Evolutionary conservation across 2,329 filamentous ascomycete genomes (phyloP), one percentile per base, ranked within the genome.

Genomic region (Pseudogymnoascus sp.): DNA sequence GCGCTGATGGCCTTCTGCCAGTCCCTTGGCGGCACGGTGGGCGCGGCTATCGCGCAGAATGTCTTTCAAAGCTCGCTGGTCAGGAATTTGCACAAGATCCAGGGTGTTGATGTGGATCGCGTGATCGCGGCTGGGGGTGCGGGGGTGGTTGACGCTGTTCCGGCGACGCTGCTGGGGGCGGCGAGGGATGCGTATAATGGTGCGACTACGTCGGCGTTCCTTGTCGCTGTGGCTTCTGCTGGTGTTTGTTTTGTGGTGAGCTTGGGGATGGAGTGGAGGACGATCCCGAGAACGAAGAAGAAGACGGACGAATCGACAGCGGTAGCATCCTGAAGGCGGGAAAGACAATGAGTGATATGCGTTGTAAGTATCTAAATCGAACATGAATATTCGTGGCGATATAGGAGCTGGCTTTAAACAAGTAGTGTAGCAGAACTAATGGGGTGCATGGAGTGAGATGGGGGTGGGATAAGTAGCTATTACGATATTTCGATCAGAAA

Each of bases 1-100:
- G 80, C 81, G 8, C 79, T 76, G 60, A 77, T 83, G 1, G 78
- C 80, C 42, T 88, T 90, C 74, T 85, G 84, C 75, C 85, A 89
- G 70, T 79, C 80, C 1, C 78, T 90, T 3, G 87, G 87, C 44
- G 87, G 87, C 4, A 85, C 87, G 2, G 74, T 90, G 28, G 83
- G 84, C 67, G 82, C 90, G 60, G 81, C 83, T 4, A 83, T 88
- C 13, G 83, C 83, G 0, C 85, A 90, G 71, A 84, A 86, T 23
- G 80, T 89, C 53, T 89, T 90, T 23, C 42, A 47, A 21, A 47
- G 42, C 42, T 47, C 42, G 21, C 21, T 47, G 42, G 42, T 47
- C 2, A 15, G 42, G 21, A 47, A 47, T 23, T 11, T 47, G 5
- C 11, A 47, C 11, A 47, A 47, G 42, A 47, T 47, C 11, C 42